phyloP scores from a whole-genome alignment of 441 rosid species.

The Euphorbia celastroides region DNA sequence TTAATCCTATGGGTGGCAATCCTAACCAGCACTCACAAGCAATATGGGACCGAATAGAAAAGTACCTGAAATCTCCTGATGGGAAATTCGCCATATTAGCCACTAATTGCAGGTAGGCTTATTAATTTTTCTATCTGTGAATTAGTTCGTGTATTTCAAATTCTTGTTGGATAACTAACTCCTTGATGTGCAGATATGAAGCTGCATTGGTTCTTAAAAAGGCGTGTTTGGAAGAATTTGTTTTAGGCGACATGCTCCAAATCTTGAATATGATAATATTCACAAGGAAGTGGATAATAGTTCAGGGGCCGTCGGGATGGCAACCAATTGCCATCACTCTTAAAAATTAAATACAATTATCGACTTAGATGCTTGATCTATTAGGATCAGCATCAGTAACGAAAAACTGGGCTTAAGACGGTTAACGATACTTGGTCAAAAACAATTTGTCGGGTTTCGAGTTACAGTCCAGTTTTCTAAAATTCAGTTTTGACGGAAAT shows the following conservation, averaged over 20 bases:
- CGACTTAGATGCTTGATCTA: conserved; percentile 25
- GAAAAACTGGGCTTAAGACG: conserved; percentile 18
- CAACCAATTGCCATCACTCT: conserved; percentile 28
- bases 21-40: conserved; percentile 29
- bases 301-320: conserved; percentile 39
- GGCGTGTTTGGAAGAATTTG: conserved; percentile 33
- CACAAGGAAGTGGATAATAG: conserved; percentile 33
- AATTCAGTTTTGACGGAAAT: conserved; percentile 2
- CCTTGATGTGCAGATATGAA: conserved; percentile 32
- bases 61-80: conserved; percentile 28
- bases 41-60: conserved; percentile 32
- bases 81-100: conserved; percentile 40
- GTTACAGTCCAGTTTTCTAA: conserved; percentile 10
- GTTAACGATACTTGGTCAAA: conserved; percentile 6
- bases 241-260: conserved; percentile 41
- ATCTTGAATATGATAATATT: conserved; percentile 32
- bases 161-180: neutral
- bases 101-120: conserved; percentile 40
- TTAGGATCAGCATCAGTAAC: conserved; percentile 17
- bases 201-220: conserved; percentile 33
- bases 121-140: neutral
- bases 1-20: conserved; percentile 35
- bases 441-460: neutral
- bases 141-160: neutral
- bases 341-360: conserved; percentile 21